phyloP scores from a whole-genome alignment of 1,139 yeast genomes.

The Hyphopichia khmerensis region DNA sequence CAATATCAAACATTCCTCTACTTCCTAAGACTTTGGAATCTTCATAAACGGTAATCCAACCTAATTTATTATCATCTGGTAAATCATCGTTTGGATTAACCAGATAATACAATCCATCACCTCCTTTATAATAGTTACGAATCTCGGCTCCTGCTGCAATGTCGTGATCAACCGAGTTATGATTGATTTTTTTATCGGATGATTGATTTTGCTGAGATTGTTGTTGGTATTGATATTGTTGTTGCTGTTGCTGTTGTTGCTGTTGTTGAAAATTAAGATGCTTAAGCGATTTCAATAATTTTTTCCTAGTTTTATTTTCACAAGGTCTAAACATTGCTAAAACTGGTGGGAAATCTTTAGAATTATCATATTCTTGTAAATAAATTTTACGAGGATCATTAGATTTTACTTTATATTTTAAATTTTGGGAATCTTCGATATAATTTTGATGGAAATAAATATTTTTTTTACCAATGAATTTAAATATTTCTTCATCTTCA shows the following conservation, averaged over 20 bases:
- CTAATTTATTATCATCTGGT: constrained; percentile 58
- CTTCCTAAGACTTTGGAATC: constrained; percentile 28
- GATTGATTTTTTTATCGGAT: constrained; percentile 3
- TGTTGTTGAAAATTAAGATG: constrained; percentile 5
- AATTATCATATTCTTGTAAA: constrained; percentile 22
- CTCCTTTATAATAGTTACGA: constrained; percentile 43
- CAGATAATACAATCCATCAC: constrained; percentile 53
- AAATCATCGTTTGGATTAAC: constrained; percentile 55
- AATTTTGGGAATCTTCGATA: constrained; percentile 10
- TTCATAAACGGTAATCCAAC: constrained; percentile 65
- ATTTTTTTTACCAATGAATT: constrained; percentile 26
- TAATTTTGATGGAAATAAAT: constrained; percentile 33
- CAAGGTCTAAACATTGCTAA: constrained; percentile 55
- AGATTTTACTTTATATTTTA: constrained; percentile 13
- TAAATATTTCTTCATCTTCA: constrained; percentile 19
- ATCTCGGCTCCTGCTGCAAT: constrained; percentile 31
- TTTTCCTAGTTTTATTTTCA: constrained; percentile 44
- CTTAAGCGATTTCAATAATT: constrained; percentile 27
- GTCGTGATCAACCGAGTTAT: constrained; percentile 18
- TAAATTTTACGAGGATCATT: constrained; percentile 29
- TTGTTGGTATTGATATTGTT: constrained; percentile 5
- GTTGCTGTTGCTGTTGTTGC: constrained; percentile 1
- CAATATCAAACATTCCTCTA: constrained; percentile 54
- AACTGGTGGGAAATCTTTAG: constrained; percentile 35
- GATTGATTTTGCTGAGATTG: neutral